phyloP scores from a whole-genome alignment of 495 filamentous ascomycete species.

The Sphaerosporella brunnea region DNA sequence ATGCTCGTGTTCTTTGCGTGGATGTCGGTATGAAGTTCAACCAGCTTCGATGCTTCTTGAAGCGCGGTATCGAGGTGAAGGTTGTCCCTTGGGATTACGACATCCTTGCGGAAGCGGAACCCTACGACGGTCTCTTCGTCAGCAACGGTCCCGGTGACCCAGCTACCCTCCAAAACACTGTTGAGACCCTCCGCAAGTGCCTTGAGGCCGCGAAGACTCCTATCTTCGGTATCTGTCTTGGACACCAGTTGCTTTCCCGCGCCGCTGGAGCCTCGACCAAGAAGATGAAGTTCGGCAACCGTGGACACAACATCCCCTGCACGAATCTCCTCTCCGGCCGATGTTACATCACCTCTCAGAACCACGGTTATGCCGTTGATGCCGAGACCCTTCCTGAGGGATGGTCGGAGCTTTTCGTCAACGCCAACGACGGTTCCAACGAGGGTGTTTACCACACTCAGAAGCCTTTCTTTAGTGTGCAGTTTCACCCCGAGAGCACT shows the following conservation, averaged over 20 bases:
- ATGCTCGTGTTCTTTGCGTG: conserved; percentile 70
- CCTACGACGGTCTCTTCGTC: conserved; percentile 87
- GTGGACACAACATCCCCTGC: conserved; percentile 96
- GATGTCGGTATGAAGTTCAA: conserved; percentile 97
- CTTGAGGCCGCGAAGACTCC: conserved; percentile 60
- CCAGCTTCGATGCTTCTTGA: conserved; percentile 80
- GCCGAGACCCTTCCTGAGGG: conserved; percentile 49
- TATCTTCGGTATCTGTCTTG: conserved; percentile 91
- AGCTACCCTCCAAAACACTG: conserved; percentile 56
- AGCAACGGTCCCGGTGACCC: conserved; percentile 96
- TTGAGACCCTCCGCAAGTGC: conserved; percentile 53
- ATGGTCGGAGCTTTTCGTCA: conserved; percentile 90
- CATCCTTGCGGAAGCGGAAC: conserved; percentile 47
- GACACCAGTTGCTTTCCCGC: conserved; percentile 83
- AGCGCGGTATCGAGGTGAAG: conserved; percentile 80
- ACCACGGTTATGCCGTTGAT: conserved; percentile 90
- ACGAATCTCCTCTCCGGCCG: conserved; percentile 83
- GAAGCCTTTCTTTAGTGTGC: conserved; percentile 89
- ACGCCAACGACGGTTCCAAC: conserved; percentile 94
- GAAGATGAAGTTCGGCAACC: conserved; percentile 99
- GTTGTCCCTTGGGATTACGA: conserved; percentile 67
- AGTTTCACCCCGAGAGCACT: conserved; percentile 95
- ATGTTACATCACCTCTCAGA: conserved; percentile 97
- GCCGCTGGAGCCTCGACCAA: conserved; percentile 71
- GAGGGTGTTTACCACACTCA: conserved; percentile 80